Conservation (phyloP, 2,329 filamentous ascomycete genomes). For the Colletotrichum abscissum region DNA sequence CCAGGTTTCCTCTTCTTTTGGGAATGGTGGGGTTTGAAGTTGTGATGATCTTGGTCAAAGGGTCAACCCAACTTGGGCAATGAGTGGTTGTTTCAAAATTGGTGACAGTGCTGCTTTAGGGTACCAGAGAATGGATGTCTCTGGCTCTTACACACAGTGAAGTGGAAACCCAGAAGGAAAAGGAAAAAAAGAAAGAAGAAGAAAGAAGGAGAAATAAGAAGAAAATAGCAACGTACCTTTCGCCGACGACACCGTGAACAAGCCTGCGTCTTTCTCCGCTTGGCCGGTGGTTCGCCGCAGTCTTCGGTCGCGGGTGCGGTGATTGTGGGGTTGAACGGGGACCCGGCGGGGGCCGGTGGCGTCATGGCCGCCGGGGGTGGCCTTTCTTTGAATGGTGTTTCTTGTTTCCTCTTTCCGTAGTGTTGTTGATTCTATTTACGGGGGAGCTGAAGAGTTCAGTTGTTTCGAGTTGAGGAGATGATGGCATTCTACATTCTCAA, state of each 20-base stretch:
- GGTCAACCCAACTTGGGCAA: background rate
- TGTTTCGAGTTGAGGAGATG: background rate
- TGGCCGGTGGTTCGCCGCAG: conserved; percentile 4
- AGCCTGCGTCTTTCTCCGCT: conserved; percentile 5
- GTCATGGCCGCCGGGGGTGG: background rate
- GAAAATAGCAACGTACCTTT: conserved; percentile 9
- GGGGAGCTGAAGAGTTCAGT: background rate
- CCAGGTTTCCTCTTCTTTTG: background rate
- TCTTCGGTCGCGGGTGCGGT: background rate
- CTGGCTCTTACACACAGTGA: background rate
- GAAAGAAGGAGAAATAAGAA: too few relatives aligned
- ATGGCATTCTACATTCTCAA: background rate
- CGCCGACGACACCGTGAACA: conserved; percentile 38
- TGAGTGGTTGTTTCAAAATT: conserved; percentile 6
- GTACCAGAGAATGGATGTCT: background rate
- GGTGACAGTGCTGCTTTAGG: background rate
- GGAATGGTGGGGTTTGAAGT: background rate
- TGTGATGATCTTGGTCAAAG: background rate
- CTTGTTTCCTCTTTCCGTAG: background rate
- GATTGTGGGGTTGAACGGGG: conserved; percentile 1
- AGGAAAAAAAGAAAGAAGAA: too few relatives aligned
- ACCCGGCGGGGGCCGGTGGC: background rate
- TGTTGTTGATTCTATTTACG: background rate
- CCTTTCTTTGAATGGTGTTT: background rate
- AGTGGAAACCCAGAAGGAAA: too few relatives aligned